Base-by-base conservation (phyloP, 371 early-diverging fungal species). In the Mortierella sp. region DNA sequence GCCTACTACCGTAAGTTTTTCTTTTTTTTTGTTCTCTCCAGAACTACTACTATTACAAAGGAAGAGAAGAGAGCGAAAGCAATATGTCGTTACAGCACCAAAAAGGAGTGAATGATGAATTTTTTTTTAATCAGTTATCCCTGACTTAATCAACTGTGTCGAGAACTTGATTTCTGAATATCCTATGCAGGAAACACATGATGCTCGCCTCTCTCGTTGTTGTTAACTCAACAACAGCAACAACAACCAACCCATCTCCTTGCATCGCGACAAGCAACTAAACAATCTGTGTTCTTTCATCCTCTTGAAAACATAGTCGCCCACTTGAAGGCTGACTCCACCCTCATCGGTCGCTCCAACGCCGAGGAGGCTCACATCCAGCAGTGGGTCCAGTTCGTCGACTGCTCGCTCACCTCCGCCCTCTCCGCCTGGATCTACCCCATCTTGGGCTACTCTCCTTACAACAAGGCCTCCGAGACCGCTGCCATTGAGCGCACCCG, bases 361-460 rank as follows among this genome's bases (percentile, higher is more conserved):
- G 92, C 93, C 87, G 96, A 98, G 89, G 91, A 91, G 78, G 94
- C 96, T 58, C 84, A 91, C 88, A 94, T 98, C 88, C 91, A 94
- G 83, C 97, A 97, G 88, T 97, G 90, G 89, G 77, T 95, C 80
- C 90, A 94, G 80, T 93, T 95, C 80, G 90, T 94, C 79, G 97
- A 97, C 84, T 93, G 91, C 89, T 88, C 89, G 45, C 72, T 93
- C 80, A 65, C 52, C 76, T 87, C 92, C 38, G 89, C 92, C 44
- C 75, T 90, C 45, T 82, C 87, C 79, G 86, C 88, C 74, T 94
- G 95, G 92, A 28, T 96, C 68, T 91, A 87, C 89, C 95, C 97
- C 60, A 90, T 95, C 81, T 80, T 91, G 72, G 96, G 96, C 74
- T 94, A 75, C 78, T 16, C 77, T 38, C 91, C 94, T 55, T 92